Evolutionary conservation across 2,329 filamentous ascomycete species (phyloP).

Genomic region (Tolypocladium pustulatum): DNA sequence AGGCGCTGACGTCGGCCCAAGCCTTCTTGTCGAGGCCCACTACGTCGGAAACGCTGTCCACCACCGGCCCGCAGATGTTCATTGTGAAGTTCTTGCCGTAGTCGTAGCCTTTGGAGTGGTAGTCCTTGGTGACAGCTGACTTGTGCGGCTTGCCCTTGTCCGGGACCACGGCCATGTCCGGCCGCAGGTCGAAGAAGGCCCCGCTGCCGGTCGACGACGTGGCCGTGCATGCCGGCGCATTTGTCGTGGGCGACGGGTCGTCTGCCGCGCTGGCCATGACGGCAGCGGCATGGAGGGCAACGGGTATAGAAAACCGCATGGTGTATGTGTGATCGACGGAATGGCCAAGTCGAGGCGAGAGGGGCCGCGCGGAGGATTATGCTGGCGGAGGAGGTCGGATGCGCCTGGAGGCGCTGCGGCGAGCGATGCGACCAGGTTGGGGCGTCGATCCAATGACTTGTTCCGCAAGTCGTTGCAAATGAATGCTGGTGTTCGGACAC

Average conservation of each 20-base stretch:
- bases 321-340: background rate
- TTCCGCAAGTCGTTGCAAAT: background rate
- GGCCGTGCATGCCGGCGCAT: constrained; percentile 42
- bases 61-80: constrained; percentile 71
- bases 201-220: constrained; percentile 43
- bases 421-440: background rate
- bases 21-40: constrained; percentile 49
- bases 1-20: constrained; percentile 71
- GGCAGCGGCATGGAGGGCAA: constrained; percentile 24
- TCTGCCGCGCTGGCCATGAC: constrained; percentile 22
- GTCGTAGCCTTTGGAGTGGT: constrained; percentile 62
- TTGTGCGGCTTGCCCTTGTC: constrained; percentile 34
- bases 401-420: background rate
- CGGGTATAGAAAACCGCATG: constrained; percentile 17
- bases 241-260: constrained; percentile 29
- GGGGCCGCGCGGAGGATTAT: background rate
- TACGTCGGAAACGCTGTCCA: constrained; percentile 52
- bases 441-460: background rate
- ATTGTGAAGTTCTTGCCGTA: constrained; percentile 74
- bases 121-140: constrained; percentile 35
- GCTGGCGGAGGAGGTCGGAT: background rate
- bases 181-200: constrained; percentile 48
- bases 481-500: background rate
- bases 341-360: background rate
- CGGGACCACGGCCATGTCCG: constrained; percentile 36